Evolutionary conservation across 345 rosid genomes (phyloP).

Genomic region (Eucalyptus lansdowneana): DNA sequence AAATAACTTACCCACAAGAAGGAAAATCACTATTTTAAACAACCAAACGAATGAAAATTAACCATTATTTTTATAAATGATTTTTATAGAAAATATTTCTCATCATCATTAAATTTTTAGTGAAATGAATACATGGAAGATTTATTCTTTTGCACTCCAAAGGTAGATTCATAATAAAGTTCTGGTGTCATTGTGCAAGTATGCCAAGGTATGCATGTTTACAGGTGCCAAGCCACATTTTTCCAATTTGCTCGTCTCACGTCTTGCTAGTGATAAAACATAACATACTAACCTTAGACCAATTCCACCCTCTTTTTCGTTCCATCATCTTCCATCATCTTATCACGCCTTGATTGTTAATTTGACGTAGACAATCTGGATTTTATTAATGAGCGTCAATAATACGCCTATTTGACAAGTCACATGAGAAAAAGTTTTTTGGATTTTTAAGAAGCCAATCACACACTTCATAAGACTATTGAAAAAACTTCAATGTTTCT

Average conservation of each 20-base stretch:
- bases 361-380: too few relatives aligned
- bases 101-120: too few relatives aligned
- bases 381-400: too few relatives aligned
- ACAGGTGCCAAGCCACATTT: background rate
- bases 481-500: too few relatives aligned
- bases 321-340: background rate
- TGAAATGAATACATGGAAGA: background rate
- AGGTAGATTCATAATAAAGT: background rate
- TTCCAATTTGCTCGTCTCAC: background rate
- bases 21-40: background rate
- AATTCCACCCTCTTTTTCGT: background rate
- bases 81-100: background rate
- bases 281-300: rapidly evolving
- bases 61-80: too few relatives aligned
- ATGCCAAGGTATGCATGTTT: background rate
- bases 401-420: too few relatives aligned
- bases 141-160: background rate
- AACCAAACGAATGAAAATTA: too few relatives aligned
- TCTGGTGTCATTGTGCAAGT: background rate
- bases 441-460: too few relatives aligned
- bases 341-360: background rate
- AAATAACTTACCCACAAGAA: background rate
- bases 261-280: background rate
- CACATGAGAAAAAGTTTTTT: too few relatives aligned
- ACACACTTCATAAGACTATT: too few relatives aligned